Evolutionary conservation across 2,329 filamentous ascomycete genomes (phyloP).

Genomic region (Fusarium keratoplasticum): DNA sequence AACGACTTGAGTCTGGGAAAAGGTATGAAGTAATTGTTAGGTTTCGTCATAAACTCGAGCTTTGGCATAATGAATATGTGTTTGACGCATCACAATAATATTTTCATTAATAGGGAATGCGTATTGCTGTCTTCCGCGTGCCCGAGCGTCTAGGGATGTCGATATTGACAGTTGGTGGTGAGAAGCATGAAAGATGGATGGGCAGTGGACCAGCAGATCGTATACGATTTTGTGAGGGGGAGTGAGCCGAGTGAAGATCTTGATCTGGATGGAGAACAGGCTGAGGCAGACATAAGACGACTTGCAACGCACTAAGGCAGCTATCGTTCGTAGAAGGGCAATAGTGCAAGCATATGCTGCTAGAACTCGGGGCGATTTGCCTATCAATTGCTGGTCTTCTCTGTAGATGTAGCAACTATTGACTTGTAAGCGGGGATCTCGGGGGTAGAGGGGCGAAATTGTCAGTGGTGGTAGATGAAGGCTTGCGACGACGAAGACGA

Average conservation of each 20-base stretch:
- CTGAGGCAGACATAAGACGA: conserved; percentile 29
- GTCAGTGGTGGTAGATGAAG: conserved; percentile 15
- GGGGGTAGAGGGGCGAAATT: conserved; percentile 5
- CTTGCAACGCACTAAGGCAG: conserved; percentile 22
- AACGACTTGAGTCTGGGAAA: background rate
- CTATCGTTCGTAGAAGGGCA: conserved; percentile 1
- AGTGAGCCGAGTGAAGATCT: conserved; percentile 32
- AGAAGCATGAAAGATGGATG: conserved; percentile 15
- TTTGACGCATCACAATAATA: background rate
- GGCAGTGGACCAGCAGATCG: conserved; percentile 17
- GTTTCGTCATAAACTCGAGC: background rate
- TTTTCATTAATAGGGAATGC: background rate
- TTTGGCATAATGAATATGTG: background rate
- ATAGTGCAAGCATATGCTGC: conserved; percentile 4
- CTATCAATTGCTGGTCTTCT: background rate
- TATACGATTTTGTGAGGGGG: conserved; percentile 9
- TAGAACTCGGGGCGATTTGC: background rate
- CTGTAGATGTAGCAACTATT: conserved; percentile 11
- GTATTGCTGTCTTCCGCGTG: background rate
- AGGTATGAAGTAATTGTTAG: background rate
- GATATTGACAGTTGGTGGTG: conserved; percentile 7
- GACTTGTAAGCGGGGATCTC: conserved; percentile 15
- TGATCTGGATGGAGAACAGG: conserved; percentile 12
- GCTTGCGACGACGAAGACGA: background rate
- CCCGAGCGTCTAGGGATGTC: background rate